Evolutionary conservation across 768 basidiomycete genomes (phyloP), one percentile per base, ranked within the genome.

Genomic region (Pleurotus ostreatus): DNA sequence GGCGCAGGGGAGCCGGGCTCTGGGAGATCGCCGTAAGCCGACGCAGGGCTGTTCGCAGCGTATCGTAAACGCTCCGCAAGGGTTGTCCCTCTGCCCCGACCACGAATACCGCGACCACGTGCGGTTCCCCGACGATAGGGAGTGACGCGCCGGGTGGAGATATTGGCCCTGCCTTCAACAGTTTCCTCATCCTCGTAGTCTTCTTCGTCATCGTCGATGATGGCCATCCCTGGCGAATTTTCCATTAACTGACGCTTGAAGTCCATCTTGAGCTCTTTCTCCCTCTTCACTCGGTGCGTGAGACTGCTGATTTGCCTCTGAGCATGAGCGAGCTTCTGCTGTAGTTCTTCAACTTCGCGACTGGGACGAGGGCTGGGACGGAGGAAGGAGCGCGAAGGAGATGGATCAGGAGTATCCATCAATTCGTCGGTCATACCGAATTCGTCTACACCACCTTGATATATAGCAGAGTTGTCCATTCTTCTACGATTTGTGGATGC

Each of bases 231-330:
- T 57, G 66, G 62, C 5, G 75, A 74, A 69, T 75, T 70, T 52
- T 79, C 78, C 38, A 52, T 11, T 22, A 87, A 70, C 65, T 77
- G 78, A 55, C 84, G 74, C 64, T 73, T 75, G 57, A 83, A 82
- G 54, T 87, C 86, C 66, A 92, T 81, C 34, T 87, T 82, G 55
- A 85, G 73, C 73, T 91, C 87, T 72, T 92, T 94, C 79, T 94
- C 93, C 57, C 92, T 78, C 64, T 84, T 83, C 52, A 94, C 68
- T 0, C 86, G 85, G 47, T 86, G 82, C 64, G 91, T 89, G 58
- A 94, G 81, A 13, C 92, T 92, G 59, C 77, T 80, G 64, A 94
- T 86, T 64, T 92, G 92, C 58, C 92, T 77, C 68, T 94, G 91
- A 3, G 93, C 89, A 68, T 94, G 92, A 9, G 90, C 88, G 37